A percentile compares a stretch with the other conserved stretches of the same genome.
phyloP scores from a whole-genome alignment of 371 early-diverging fungal genomes.

The Mortierella sp. region DNA sequence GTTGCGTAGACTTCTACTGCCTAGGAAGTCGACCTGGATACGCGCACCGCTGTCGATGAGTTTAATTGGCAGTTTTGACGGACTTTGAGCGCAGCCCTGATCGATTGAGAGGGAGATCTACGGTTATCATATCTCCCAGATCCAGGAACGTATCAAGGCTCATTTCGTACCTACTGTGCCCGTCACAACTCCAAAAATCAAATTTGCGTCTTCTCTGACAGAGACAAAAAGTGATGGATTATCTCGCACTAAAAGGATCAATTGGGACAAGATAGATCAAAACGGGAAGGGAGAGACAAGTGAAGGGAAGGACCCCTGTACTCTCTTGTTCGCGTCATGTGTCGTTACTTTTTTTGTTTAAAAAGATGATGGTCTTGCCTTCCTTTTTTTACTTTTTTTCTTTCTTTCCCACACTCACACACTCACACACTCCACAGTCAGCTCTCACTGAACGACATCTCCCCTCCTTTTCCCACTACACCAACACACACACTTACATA shows the following conservation, averaged over 20 bases:
- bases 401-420: conserved; percentile 4
- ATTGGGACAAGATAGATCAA: background rate
- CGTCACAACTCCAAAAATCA: background rate
- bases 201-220: conserved; percentile 3
- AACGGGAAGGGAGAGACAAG: background rate
- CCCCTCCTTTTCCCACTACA: background rate
- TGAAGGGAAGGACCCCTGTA: too few species aligned
- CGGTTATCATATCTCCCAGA: conserved; percentile 1
- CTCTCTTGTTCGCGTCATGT: background rate
- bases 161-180: background rate
- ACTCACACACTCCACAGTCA: background rate
- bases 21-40: background rate
- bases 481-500: conserved; percentile 8
- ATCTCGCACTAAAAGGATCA: background rate
- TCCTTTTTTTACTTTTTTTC: background rate
- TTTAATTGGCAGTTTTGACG: background rate
- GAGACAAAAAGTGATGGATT: background rate
- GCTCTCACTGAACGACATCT: background rate
- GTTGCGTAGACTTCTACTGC: too few species aligned
- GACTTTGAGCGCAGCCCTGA: background rate
- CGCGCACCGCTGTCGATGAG: background rate
- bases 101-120: background rate
- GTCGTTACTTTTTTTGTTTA: background rate
- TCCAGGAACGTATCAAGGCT: background rate
- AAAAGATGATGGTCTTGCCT: background rate